phyloP scores from a whole-genome alignment of 257 asterid species.

The Solanum bulbocastanum region DNA sequence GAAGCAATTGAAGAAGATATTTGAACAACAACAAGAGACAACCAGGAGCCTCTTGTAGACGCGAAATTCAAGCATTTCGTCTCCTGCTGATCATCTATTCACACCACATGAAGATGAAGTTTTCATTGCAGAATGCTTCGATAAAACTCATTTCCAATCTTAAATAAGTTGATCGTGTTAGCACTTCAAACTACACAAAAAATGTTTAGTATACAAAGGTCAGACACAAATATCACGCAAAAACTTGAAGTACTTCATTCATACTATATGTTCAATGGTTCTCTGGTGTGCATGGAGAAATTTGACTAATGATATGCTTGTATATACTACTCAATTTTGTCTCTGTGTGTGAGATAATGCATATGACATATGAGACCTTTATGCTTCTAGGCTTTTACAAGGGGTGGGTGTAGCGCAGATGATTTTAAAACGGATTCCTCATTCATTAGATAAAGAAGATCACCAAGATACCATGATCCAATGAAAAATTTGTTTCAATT shows the following conservation, averaged over 20 bases:
- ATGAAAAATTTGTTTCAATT: background rate
- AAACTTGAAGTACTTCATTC: background rate
- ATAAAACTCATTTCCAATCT: background rate
- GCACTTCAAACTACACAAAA: background rate
- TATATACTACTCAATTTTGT: background rate
- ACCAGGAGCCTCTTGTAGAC: constrained; percentile 19
- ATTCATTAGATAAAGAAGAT: background rate
- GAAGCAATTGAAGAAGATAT: constrained; percentile 40
- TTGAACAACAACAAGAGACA: constrained; percentile 53
- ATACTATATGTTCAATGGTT: background rate
- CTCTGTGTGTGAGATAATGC: background rate
- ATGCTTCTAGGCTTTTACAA: background rate
- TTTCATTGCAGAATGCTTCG: background rate
- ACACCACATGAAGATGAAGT: constrained; percentile 10
- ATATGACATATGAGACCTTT: background rate
- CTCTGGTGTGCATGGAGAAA: background rate
- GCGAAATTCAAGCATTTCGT: constrained; percentile 11
- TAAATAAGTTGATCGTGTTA: background rate
- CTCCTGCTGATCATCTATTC: constrained; percentile 19
- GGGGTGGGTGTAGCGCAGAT: background rate
- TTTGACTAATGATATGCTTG: background rate
- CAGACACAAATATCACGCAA: background rate
- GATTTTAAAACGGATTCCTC: background rate
- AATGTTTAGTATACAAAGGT: background rate
- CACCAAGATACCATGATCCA: background rate